Percentiles rank a stretch among this genome's conserved stretches.
phyloP scores from a whole-genome alignment of 192 early-diverging fungal species.

The Chytriomyces confervae region DNA sequence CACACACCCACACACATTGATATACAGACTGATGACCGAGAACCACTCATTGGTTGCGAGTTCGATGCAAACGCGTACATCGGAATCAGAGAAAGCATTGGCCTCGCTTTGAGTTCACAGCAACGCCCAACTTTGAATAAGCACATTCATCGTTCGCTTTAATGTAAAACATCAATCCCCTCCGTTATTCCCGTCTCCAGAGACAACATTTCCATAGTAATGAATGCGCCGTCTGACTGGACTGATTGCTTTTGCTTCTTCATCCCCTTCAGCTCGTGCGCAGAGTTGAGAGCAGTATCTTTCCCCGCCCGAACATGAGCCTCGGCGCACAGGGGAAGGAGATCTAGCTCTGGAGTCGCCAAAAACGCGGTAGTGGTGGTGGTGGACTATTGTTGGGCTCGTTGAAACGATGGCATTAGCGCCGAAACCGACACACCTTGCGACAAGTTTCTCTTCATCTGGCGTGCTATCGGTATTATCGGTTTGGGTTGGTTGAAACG shows the following conservation, averaged over 20 bases:
- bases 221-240: conserved; percentile 2
- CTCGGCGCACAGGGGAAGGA: background rate
- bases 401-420: conserved; percentile 42
- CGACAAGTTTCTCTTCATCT: conserved; percentile 22
- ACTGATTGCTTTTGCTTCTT: background rate
- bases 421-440: conserved; percentile 41
- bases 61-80: no score
- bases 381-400: conserved; percentile 46
- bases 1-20: no score
- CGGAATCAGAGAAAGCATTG: no score
- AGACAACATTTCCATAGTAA: background rate
- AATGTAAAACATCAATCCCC: no score
- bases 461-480: background rate
- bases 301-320: background rate
- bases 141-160: no score
- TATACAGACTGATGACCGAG: no score
- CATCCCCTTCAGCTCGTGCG: background rate
- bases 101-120: no score
- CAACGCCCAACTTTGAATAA: no score
- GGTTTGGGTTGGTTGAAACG: background rate
- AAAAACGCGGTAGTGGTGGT: conserved; percentile 33
- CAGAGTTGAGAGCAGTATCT: background rate
- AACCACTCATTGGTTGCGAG: no score
- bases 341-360: background rate
- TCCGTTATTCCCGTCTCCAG: background rate